Evolutionary conservation across 768 basidiomycete species (phyloP).

Genomic region (Obba rivulosa): DNA sequence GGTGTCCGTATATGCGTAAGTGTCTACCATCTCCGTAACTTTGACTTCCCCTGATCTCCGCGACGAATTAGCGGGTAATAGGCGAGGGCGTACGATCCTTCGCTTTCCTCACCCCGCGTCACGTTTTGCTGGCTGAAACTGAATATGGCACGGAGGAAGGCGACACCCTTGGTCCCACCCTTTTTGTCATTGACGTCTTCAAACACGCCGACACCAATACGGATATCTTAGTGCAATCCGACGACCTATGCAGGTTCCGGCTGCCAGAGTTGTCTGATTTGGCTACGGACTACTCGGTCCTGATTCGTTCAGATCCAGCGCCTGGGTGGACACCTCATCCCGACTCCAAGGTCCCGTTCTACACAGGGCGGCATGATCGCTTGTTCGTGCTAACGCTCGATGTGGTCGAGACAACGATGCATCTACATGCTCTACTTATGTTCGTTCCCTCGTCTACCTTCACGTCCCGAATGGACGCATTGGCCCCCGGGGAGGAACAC

Average conservation of each 20-base stretch:
- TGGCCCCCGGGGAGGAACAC: conserved; percentile 11
- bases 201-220: conserved; percentile 13
- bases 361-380: conserved; percentile 34
- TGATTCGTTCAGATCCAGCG: conserved; percentile 52
- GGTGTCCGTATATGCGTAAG: conserved; percentile 46
- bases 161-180: conserved; percentile 12
- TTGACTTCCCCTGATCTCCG: neutral
- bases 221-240: conserved; percentile 21
- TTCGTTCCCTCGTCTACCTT: conserved; percentile 39
- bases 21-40: neutral
- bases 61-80: conserved; percentile 6
- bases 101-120: conserved; percentile 19
- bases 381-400: conserved; percentile 44
- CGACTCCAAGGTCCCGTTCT: conserved; percentile 40
- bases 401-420: conserved; percentile 23
- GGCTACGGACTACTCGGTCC: conserved; percentile 12
- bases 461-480: conserved; percentile 20
- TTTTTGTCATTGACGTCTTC: conserved; percentile 41
- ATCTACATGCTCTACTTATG: conserved; percentile 30
- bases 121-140: conserved; percentile 18
- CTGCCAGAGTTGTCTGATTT: conserved; percentile 31
- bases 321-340: conserved; percentile 36
- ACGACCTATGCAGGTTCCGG: conserved; percentile 33
- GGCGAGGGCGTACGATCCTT: conserved; percentile 16
- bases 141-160: conserved; percentile 19